A percentile compares a stretch with the other conserved stretches of the same genome.
Conservation (phyloP, 495 filamentous ascomycete genomes). For the Xylaria intraflava region DNA sequence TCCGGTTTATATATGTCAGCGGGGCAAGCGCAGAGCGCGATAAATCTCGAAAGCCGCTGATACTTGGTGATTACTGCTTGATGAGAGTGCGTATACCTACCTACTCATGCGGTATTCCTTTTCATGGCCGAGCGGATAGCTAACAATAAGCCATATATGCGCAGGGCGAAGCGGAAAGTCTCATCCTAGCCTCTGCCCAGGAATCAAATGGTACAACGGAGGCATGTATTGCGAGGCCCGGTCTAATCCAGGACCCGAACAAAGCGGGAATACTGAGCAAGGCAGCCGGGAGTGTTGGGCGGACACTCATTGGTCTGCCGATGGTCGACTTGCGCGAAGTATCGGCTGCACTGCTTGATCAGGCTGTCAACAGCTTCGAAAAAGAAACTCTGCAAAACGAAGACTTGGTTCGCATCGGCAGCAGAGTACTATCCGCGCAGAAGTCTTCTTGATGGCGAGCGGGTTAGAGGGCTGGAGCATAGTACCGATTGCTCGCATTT, state of each 20-base stretch:
- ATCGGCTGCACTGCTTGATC: conserved; percentile 39
- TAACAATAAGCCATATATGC: not conserved
- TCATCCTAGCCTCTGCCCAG: conserved; percentile 33
- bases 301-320: conserved; percentile 21
- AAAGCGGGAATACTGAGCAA: not conserved
- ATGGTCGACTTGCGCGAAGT: conserved; percentile 34
- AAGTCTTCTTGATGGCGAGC: too few relatives aligned
- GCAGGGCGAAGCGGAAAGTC: conserved; percentile 41
- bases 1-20: conserved; percentile 45
- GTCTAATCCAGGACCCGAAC: conserved; percentile 28
- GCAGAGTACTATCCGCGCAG: conserved; percentile 7
- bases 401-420: conserved; percentile 41
- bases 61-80: conserved; percentile 35
- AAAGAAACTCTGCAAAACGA: conserved; percentile 41
- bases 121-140: not conserved
- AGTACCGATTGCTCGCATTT: too few relatives aligned
- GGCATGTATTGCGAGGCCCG: conserved; percentile 36
- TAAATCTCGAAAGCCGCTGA: conserved; percentile 28
- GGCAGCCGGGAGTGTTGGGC: not conserved
- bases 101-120: not conserved
- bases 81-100: conserved; percentile 29
- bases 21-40: conserved; percentile 34
- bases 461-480: too few relatives aligned
- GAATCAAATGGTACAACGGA: conserved; percentile 26
- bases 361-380: conserved; percentile 39